These are phyloP conservation scores for baker's yeast (Saccharomyces cerevisiae) DNA, from an alignment of 805 yeast species.

Conservation along the genomic window DNA sequence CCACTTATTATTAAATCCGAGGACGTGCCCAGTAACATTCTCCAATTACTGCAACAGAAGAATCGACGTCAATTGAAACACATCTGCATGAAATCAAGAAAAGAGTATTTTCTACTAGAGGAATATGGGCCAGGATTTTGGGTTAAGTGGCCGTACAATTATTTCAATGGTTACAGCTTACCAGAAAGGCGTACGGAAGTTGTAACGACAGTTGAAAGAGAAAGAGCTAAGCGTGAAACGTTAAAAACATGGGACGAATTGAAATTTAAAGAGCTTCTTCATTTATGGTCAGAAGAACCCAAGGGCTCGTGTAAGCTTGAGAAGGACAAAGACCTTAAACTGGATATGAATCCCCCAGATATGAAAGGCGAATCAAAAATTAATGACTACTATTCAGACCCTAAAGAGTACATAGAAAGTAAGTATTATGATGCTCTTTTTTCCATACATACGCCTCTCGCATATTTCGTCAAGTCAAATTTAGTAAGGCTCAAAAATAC, in stretches of 20 bases:
- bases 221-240: not conserved
- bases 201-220: not conserved
- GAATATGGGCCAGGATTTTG: constrained; percentile 15
- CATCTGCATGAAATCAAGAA: not conserved
- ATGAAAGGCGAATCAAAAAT: not conserved
- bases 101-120: constrained; percentile 11
- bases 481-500: constrained; percentile 39
- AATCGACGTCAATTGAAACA: not conserved
- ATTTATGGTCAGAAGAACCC: constrained; percentile 8
- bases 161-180: constrained; percentile 3
- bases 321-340: not conserved
- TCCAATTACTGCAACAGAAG: not conserved
- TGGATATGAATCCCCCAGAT: constrained; percentile 8
- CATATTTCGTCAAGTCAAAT: constrained; percentile 42
- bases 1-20: not conserved
- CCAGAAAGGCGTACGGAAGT: not conserved
- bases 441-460: constrained; percentile 30
- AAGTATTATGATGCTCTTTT: constrained; percentile 34
- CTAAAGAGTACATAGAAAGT: constrained; percentile 20
- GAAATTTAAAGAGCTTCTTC: constrained; percentile 7
- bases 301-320: not conserved
- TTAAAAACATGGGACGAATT: constrained; percentile 5
- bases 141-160: constrained; percentile 11
- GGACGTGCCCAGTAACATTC: not conserved
- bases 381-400: constrained; percentile 7